A percentile compares a stretch with the other conserved stretches of the same genome.
These are phyloP conservation scores for Ziziphus jujuba DNA, from an alignment of 306 rosid species.

Conservation along the genomic window DNA sequence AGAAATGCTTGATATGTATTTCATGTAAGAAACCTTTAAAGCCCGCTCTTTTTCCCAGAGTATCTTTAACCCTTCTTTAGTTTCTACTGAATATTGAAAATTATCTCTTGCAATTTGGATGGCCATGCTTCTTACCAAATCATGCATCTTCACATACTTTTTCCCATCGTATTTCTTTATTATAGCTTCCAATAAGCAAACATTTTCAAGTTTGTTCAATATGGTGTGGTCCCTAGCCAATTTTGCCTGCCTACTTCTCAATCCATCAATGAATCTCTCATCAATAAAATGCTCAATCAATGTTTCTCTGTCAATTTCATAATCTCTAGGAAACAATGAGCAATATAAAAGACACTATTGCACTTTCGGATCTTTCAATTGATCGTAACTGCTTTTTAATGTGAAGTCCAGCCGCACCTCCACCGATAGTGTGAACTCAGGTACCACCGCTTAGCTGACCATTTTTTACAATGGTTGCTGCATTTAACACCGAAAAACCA, in stretches of 20 bases:
- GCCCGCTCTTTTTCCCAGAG: neutral
- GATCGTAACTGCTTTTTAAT: no score
- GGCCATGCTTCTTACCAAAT: slow-evolving; percentile 17
- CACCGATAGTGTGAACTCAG: no score
- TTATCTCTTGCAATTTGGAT: neutral
- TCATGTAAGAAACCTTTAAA: slow-evolving; percentile 15
- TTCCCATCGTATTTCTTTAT: neutral
- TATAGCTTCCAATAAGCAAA: slow-evolving; percentile 7
- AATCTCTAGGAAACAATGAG: no score
- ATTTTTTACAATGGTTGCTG: no score
- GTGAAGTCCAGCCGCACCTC: no score
- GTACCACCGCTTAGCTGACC: no score
- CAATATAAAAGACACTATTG: no score
- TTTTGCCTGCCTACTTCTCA: neutral
- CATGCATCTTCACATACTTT: slow-evolving; percentile 24
- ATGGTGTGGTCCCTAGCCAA: neutral
- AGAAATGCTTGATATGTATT: slow-evolving; percentile 3
- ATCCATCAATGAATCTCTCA: slow-evolving; percentile 5
- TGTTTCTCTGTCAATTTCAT: neutral
- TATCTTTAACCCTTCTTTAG: neutral
- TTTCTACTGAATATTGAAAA: neutral
- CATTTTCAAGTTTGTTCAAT: slow-evolving; percentile 4
- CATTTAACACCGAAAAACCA: no score
- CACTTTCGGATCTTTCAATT: no score
- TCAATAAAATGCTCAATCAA: slow-evolving; percentile 5